Conservation (phyloP, 1,284 basidiomycete species). For the Chalciporus sp. region DNA sequence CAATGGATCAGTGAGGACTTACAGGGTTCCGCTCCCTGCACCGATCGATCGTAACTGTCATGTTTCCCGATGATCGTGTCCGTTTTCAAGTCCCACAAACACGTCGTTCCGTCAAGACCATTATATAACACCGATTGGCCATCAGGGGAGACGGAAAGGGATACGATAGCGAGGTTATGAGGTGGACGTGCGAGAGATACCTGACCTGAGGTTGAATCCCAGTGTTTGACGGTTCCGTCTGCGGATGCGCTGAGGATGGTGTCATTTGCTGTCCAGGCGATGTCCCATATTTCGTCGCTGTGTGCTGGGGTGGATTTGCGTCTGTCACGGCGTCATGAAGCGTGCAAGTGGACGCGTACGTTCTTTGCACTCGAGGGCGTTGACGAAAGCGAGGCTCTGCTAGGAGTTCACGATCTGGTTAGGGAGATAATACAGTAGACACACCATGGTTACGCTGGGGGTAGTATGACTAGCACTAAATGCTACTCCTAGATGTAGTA, state of each 20-base stretch:
- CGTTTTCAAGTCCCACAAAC: conserved; percentile 66
- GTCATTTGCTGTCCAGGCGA: conserved; percentile 73
- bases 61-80: conserved; percentile 62
- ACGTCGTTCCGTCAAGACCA: conserved; percentile 79
- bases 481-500: no score
- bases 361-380: conserved; percentile 72
- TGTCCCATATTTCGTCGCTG: conserved; percentile 79
- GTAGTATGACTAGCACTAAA: not conserved
- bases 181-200: conserved; percentile 61
- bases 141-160: conserved; percentile 65
- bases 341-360: conserved; percentile 45
- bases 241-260: conserved; percentile 70
- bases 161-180: conserved; percentile 76
- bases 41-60: conserved; percentile 69
- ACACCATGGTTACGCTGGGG: conserved; percentile 26
- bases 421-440: conserved; percentile 12
- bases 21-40: conserved; percentile 69
- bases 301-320: conserved; percentile 57
- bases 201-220: conserved; percentile 66
- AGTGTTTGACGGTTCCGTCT: conserved; percentile 74
- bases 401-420: conserved; percentile 6
- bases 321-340: conserved; percentile 25
- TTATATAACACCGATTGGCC: conserved; percentile 72
- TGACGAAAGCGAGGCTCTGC: conserved; percentile 74
- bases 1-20: conserved; percentile 36